These are phyloP conservation scores for Euryodendron excelsum DNA, from an alignment of 148 eudicot species.

Conservation along the genomic window DNA sequence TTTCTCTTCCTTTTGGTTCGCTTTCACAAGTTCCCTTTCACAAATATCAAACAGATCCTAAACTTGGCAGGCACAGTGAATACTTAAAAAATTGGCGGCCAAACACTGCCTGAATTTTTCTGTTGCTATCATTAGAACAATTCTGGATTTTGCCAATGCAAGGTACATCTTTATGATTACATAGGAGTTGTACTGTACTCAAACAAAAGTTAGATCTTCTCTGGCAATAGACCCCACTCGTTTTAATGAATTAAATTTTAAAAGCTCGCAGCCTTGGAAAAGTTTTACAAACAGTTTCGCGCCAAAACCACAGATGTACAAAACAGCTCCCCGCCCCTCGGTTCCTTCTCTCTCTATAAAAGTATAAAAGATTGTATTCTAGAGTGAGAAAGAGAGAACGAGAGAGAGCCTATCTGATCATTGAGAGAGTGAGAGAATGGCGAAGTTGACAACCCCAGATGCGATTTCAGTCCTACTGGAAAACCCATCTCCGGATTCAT, in stretches of 20 bases:
- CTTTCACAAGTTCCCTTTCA: too few relatives aligned
- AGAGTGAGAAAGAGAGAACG: background rate
- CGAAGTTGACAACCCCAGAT: slow-evolving; percentile 50
- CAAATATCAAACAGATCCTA: too few relatives aligned
- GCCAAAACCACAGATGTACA: slow-evolving; percentile 10
- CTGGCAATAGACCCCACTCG: background rate
- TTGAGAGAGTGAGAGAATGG: slow-evolving; percentile 38
- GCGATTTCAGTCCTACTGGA: slow-evolving; percentile 60
- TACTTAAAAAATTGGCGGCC: too few relatives aligned
- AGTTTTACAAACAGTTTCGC: background rate
- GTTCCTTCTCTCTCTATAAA: background rate
- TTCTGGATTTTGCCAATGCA: too few relatives aligned
- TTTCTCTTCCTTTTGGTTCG: too few relatives aligned
- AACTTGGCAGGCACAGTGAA: too few relatives aligned
- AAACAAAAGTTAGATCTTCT: background rate
- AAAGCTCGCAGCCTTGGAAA: background rate
- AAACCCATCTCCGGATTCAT: slow-evolving; percentile 76
- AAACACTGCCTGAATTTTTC: too few relatives aligned
- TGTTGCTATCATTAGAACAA: too few relatives aligned
- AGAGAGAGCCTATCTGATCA: too few relatives aligned
- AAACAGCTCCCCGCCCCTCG: background rate
- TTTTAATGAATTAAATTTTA: background rate
- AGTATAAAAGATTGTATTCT: too few relatives aligned
- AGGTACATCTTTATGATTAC: too few relatives aligned
- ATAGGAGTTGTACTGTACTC: too few relatives aligned